Evolutionary conservation across 176 grass and related monocot species (phyloP).

Genomic region (Echinochloa phyllopogon): DNA sequence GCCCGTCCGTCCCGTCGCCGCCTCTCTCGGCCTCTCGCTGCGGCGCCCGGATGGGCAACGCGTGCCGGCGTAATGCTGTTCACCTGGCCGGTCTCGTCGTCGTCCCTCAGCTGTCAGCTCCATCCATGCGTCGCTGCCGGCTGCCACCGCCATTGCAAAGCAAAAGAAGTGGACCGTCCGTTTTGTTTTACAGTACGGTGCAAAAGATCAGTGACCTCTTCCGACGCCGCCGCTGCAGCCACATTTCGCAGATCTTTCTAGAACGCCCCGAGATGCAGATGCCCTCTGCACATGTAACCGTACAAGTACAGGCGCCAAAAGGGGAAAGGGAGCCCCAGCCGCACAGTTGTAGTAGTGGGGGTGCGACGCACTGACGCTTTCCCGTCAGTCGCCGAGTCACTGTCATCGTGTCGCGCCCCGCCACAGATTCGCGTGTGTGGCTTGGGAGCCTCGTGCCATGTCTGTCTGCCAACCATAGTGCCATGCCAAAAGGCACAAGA

Average conservation of each 20-base stretch:
- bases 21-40: too few species aligned
- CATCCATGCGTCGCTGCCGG: too few species aligned
- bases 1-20: too few species aligned
- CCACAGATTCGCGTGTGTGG: not conserved
- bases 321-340: not conserved
- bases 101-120: too few species aligned
- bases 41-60: too few species aligned
- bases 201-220: not conserved
- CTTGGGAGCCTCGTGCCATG: not conserved
- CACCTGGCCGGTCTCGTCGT: too few species aligned
- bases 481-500: not conserved
- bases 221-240: not conserved
- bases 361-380: slow-evolving; percentile 6
- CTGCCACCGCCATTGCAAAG: too few species aligned
- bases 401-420: not conserved
- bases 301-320: not conserved
- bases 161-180: too few species aligned
- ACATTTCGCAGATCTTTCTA: not conserved
- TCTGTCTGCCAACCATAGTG: not conserved
- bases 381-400: not conserved
- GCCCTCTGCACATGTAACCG: not conserved
- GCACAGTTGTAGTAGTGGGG: not conserved
- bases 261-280: slow-evolving; percentile 25
- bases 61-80: too few species aligned
- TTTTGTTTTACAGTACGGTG: too few species aligned